A percentile compares a stretch with the other conserved stretches of the same genome.
phyloP scores from a whole-genome alignment of 495 filamentous ascomycete genomes.

The Opeltia flavorubescens region DNA sequence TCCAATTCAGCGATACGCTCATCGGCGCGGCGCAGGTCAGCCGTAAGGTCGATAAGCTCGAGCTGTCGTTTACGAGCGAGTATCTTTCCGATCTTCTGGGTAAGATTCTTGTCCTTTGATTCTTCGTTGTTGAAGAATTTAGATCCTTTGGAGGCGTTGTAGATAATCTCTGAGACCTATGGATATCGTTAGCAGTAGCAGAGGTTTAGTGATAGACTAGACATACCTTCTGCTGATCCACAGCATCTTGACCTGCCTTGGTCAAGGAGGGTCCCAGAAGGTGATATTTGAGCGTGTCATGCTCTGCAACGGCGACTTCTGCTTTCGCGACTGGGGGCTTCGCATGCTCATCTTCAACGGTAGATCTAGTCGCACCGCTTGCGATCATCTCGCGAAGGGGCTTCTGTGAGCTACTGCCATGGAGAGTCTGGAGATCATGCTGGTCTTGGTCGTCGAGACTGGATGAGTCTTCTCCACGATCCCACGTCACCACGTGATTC shows the following conservation, averaged over 20 bases:
- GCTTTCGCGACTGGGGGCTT: not conserved
- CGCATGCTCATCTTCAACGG: not conserved
- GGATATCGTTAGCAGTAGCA: not conserved
- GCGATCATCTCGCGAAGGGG: not conserved
- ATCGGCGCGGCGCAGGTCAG: constrained; percentile 63
- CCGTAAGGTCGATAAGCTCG: constrained; percentile 57
- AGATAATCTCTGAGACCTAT: constrained; percentile 90
- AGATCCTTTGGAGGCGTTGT: constrained; percentile 89
- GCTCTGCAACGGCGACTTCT: constrained; percentile 15
- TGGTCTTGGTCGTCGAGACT: too few relatives aligned
- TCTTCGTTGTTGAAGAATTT: constrained; percentile 96
- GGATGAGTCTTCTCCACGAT: too few relatives aligned
- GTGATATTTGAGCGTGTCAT: constrained; percentile 47
- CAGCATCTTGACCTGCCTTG: constrained; percentile 84
- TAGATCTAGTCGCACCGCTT: not conserved
- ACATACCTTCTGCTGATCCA: constrained; percentile 75
- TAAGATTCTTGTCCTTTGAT: constrained; percentile 64
- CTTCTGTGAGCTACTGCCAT: too few relatives aligned
- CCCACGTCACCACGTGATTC: too few relatives aligned
- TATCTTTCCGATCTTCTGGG: constrained; percentile 74
- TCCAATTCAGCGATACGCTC: constrained; percentile 73
- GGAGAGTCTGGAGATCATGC: too few relatives aligned
- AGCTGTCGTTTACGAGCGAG: constrained; percentile 61
- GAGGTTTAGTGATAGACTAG: too few relatives aligned
- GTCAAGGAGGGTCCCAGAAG: constrained; percentile 87